Base-by-base conservation (phyloP, 176 grass and related monocot species). In the Echinochloa phyllopogon region DNA sequence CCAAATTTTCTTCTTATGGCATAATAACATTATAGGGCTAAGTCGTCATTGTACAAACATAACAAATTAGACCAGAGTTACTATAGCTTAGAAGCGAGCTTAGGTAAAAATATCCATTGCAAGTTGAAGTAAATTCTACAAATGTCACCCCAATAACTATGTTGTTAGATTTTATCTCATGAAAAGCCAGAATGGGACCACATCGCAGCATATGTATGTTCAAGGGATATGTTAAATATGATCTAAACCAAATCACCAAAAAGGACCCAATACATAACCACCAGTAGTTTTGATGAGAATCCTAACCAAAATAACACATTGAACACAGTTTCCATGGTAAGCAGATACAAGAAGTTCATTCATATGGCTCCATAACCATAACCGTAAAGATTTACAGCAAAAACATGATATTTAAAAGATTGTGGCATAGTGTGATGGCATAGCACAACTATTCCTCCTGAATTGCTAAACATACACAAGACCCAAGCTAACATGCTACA, bases 321-420 rank as follows among this genome's bases (percentile, higher is more conserved):
- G 18, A 64, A 49, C 38, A 77, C 45, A 29, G 2, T 78, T 50
- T 68, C 40, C 57, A 74, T 38, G 16, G 48, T 7, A 29, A 81
- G 64, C 5, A 0, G 16, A 84, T 79, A 87, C 74, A 87, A 43
- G 39, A 86, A 11, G 10, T 60, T 14, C 41, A 78, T 25, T 65
- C 14, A 50, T 40, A 61, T 78, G 76, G 59, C 6, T 83, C 42
- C 84, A 72, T 49, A 86, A 14, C 44, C 79, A 56, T 58, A 23
- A 58, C 21, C 50, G 41, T 20, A 9, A 83, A 78, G 62, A 67
- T 44, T 74, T 48, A 47, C 51, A 87, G 69, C 14, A 0, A 52
- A 66, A 53, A 61, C 13, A 52, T 53, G 6, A 14, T 44, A 45
- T 48, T 48, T 20, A 53, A 74, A 87, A 83, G 40, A 27, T 29